phyloP scores from a whole-genome alignment of 345 rosid species.

The Citrus australasica region DNA sequence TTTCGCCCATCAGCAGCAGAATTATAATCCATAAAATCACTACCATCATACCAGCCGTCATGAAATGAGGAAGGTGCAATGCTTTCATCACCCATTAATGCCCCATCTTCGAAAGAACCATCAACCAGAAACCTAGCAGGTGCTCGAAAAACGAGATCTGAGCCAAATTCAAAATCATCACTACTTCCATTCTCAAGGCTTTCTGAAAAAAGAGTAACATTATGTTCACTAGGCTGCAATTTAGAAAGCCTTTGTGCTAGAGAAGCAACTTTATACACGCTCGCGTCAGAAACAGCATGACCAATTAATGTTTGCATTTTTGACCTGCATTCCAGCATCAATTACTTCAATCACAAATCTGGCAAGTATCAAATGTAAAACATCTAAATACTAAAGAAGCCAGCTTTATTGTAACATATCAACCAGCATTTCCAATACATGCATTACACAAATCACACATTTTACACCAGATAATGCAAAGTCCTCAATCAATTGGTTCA shows the following conservation, averaged over 20 bases:
- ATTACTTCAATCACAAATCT: background rate
- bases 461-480: background rate
- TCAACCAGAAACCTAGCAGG: slow-evolving; percentile 83
- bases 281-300: slow-evolving; percentile 48
- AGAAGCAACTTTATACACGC: slow-evolving; percentile 50
- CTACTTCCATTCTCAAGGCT: slow-evolving; percentile 33
- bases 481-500: background rate
- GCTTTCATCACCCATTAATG: slow-evolving; percentile 41
- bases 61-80: slow-evolving; percentile 30
- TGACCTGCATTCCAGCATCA: slow-evolving; percentile 43
- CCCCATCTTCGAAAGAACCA: slow-evolving; percentile 46
- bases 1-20: slow-evolving; percentile 31
- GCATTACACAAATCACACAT: background rate
- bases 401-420: background rate
- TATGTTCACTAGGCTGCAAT: slow-evolving; percentile 50
- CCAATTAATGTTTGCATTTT: slow-evolving; percentile 76
- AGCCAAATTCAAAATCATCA: slow-evolving; percentile 66
- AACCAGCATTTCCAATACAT: background rate
- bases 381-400: background rate
- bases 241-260: slow-evolving; percentile 49
- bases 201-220: slow-evolving; percentile 26
- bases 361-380: background rate
- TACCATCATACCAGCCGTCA: slow-evolving; percentile 49
- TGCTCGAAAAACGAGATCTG: slow-evolving; percentile 65
- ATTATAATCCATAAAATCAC: slow-evolving; percentile 25